Percentiles rank a stretch among this genome's conserved stretches.
These are phyloP conservation scores for Schizonepeta tenuifolia DNA, from an alignment of 257 asterid genomes.

Conservation along the genomic window DNA sequence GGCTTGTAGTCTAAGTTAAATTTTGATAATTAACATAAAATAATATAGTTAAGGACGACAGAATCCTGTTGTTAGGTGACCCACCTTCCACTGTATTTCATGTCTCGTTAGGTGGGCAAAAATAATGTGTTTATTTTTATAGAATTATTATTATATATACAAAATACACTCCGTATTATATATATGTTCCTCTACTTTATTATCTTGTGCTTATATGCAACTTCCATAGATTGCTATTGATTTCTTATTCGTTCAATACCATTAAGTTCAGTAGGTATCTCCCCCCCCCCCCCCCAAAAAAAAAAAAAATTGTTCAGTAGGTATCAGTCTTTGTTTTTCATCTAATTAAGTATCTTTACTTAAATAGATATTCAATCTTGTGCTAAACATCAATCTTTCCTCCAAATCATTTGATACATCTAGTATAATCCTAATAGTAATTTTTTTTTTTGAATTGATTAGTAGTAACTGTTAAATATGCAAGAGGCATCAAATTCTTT, in stretches of 20 bases:
- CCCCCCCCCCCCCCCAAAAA: too few species aligned
- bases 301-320: too few species aligned
- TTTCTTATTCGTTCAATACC: slow-evolving; percentile 11
- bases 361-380: neutral
- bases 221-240: slow-evolving; percentile 18
- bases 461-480: neutral
- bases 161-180: too few species aligned
- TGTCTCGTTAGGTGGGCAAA: slow-evolving; percentile 24
- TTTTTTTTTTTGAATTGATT: too few species aligned
- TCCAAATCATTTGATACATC: neutral
- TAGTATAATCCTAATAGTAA: neutral
- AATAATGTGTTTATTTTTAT: neutral
- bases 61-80: slow-evolving; percentile 39
- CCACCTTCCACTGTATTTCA: slow-evolving; percentile 33
- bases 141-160: neutral
- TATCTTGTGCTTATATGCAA: slow-evolving; percentile 17
- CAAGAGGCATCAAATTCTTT: too few species aligned
- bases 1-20: neutral
- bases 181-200: neutral
- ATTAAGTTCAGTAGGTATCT: slow-evolving; percentile 1
- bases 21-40: neutral
- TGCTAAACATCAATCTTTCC: neutral
- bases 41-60: slow-evolving; percentile 23
- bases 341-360: neutral
- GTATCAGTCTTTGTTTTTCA: slow-evolving; percentile 7